phyloP scores from a whole-genome alignment of 1,284 basidiomycete genomes.

The Erythrobasidium hasegawianum region DNA sequence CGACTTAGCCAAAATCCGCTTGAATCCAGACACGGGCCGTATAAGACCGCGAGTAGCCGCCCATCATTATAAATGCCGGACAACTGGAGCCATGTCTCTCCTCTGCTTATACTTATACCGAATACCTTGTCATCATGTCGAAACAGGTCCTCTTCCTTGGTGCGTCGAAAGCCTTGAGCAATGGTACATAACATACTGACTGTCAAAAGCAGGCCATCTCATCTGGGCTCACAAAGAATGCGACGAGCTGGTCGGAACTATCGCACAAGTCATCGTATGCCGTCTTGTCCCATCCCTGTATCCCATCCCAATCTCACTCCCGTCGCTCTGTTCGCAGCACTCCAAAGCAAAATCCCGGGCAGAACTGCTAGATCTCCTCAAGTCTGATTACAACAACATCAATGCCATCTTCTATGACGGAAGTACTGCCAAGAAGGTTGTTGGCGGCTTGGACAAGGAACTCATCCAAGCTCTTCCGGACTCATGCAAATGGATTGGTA shows the following conservation, averaged over 20 bases:
- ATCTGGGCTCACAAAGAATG: constrained; percentile 76
- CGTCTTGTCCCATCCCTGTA: background rate
- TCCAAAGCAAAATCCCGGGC: constrained; percentile 53
- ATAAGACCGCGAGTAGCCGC: too few species aligned
- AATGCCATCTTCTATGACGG: constrained; percentile 35
- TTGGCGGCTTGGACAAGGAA: constrained; percentile 33
- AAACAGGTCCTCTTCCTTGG: constrained; percentile 27
- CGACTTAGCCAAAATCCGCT: too few species aligned
- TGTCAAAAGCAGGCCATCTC: constrained; percentile 53
- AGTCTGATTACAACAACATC: constrained; percentile 26
- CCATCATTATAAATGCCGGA: too few species aligned
- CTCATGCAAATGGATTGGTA: constrained; percentile 21
- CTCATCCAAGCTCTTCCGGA: constrained; percentile 15
- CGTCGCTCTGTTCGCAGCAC: constrained; percentile 13
- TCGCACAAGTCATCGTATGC: constrained; percentile 73
- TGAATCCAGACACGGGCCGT: too few species aligned
- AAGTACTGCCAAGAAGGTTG: background rate
- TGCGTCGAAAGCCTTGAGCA: too few species aligned
- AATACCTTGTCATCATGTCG: constrained; percentile 1
- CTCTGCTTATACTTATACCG: too few species aligned
- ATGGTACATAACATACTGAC: too few species aligned
- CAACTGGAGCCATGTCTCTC: too few species aligned
- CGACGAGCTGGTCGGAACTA: constrained; percentile 60
- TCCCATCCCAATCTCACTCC: background rate
- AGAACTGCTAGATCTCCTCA: constrained; percentile 64